Percentiles rank a stretch among this genome's conserved stretches.
These are phyloP conservation scores for Prunus fruticosa DNA, from an alignment of 306 rosid genomes.

Conservation along the genomic window DNA sequence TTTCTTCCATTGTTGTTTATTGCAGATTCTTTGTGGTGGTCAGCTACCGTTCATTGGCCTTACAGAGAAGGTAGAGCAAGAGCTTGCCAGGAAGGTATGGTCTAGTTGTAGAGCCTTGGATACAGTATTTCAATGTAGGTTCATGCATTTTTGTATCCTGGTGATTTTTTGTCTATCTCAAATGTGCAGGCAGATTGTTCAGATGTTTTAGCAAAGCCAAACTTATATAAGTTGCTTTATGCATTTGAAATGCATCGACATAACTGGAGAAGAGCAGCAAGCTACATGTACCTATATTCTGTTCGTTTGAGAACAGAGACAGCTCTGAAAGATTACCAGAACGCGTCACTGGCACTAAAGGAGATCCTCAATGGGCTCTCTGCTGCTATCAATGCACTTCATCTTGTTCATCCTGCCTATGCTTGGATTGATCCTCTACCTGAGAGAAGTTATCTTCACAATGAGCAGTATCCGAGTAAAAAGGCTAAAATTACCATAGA, in stretches of 20 bases:
- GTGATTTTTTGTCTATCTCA: slow-evolving; percentile 11
- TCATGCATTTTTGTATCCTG: slow-evolving; percentile 6
- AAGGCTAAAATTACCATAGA: slow-evolving; percentile 61
- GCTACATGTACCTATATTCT: slow-evolving; percentile 71
- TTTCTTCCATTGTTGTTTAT: background rate
- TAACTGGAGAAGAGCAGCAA: slow-evolving; percentile 90
- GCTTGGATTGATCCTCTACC: slow-evolving; percentile 76
- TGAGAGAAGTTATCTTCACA: slow-evolving; percentile 47
- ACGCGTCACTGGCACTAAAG: slow-evolving; percentile 56
- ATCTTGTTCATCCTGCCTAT: slow-evolving; percentile 84
- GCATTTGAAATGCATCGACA: slow-evolving; percentile 84
- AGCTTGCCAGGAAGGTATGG: slow-evolving; percentile 92
- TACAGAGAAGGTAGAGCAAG: slow-evolving; percentile 92
- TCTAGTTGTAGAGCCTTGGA: slow-evolving; percentile 17
- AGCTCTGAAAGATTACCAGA: slow-evolving; percentile 52
- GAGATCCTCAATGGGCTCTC: slow-evolving; percentile 84
- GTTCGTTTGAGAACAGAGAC: slow-evolving; percentile 73
- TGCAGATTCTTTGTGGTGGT: slow-evolving; percentile 85
- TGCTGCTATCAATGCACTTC: slow-evolving; percentile 77
- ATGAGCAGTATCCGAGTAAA: slow-evolving; percentile 64
- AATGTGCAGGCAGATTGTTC: slow-evolving; percentile 81
- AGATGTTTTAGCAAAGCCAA: slow-evolving; percentile 82
- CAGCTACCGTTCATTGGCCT: slow-evolving; percentile 88
- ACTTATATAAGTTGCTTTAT: slow-evolving; percentile 90
- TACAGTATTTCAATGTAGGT: slow-evolving; percentile 18